Base-by-base conservation (phyloP, 2,329 filamentous ascomycete species). In the Colletotrichum siamense region DNA sequence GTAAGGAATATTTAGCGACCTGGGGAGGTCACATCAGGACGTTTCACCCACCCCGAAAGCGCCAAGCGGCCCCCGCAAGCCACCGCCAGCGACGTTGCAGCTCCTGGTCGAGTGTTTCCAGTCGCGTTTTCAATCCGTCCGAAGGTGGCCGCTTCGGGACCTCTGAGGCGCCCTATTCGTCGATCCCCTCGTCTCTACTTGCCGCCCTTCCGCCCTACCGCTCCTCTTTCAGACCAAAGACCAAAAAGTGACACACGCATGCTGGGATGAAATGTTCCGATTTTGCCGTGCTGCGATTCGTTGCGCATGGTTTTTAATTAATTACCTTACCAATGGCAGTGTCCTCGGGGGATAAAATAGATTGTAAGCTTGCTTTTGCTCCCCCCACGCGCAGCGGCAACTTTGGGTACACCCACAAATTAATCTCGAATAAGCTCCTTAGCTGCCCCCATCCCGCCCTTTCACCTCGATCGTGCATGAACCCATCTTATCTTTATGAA, bases 71-170 rank as follows among this genome's bases (percentile, higher is more conserved):
- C 34, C 62, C 61, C 34, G 63, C 52, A 22, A 69, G 16, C 36
- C 24, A 22, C 55, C 57, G 49, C 12, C 61, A 34, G 34, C 62
- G 32, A 26, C 59, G 68, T 59, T 36, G 55, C 69, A 55, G 57
- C 49, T 36, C 69, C 69, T 49, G n/a, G 68, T 72, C 62, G 22
- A 26, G 55, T 62, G 73, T 75, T 75, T 75, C 73, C 39, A 49
- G 57, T 73, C 22, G 69, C 57, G 73, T 75, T 75, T 73, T 75
- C 63, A 63, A 73, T 66, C 57, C 73, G 73, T 68, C 69, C 69
- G 32, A 73, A 44, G 55, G 18, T 1, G 28, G 36, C 15, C 18
- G 0, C n/a, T 52, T 22, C 44, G 22, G 0, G 6, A 22, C 44
- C 4, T 68, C 55, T 32, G 69, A 68, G 22, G 69, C 73, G 63